phyloP scores from a whole-genome alignment of 139 green algal genomes.

The Chlamydomonas sp. region DNA sequence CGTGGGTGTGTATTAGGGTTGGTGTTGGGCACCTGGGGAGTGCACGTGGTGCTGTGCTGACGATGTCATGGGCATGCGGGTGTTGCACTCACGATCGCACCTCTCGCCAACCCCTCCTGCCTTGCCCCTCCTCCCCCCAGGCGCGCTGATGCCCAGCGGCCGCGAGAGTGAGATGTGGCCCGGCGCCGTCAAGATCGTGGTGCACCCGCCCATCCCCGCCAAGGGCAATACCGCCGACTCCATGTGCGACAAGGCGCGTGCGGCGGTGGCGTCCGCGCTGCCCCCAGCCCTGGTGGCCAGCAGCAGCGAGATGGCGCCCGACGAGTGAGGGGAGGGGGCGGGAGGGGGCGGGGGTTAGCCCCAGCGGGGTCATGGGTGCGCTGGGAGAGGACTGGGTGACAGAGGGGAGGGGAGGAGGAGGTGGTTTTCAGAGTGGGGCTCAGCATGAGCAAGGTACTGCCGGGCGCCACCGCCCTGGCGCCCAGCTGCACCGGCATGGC shows the following conservation, averaged over 20 bases:
- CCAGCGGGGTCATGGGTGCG: too few relatives aligned
- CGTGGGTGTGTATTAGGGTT: neutral
- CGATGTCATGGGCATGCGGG: neutral
- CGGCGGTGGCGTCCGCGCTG: constrained; percentile 46
- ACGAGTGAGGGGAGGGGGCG: constrained; percentile 9
- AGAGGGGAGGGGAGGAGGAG: too few relatives aligned
- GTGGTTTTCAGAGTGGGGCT: too few relatives aligned
- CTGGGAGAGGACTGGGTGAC: too few relatives aligned
- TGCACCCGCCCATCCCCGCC: constrained; percentile 79
- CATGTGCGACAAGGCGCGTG: constrained; percentile 52
- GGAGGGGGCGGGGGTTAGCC: neutral
- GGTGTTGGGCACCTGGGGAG: neutral
- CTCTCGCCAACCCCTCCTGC: neutral
- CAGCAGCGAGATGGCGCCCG: constrained; percentile 19
- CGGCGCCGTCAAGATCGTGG: constrained; percentile 80
- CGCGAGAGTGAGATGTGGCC: constrained; percentile 80
- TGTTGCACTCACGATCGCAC: neutral
- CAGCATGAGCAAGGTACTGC: too few relatives aligned
- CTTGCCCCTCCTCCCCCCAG: constrained; percentile 4
- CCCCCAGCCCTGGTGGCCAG: constrained; percentile 55
- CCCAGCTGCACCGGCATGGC: too few relatives aligned
- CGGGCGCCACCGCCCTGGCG: too few relatives aligned
- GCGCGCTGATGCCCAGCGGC: constrained; percentile 88
- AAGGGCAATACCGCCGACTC: constrained; percentile 49
- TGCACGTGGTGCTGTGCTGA: neutral